Evolutionary conservation across 108 stramenopile species (phyloP).

Genomic region (Discostella stelligeroides): DNA sequence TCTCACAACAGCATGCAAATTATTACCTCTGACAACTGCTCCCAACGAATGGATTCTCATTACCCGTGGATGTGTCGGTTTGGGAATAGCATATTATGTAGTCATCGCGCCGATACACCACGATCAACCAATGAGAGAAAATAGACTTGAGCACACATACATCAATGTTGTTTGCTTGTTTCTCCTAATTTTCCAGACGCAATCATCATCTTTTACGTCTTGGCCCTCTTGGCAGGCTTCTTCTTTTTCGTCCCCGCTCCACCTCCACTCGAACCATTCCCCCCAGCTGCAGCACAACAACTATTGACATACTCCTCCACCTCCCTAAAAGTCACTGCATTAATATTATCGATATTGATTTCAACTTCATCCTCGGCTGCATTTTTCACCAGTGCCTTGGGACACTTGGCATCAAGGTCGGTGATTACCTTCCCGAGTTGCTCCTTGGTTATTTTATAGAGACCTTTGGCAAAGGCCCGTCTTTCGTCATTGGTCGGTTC

Average conservation of each 20-base stretch:
- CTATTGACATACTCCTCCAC: constrained; percentile 60
- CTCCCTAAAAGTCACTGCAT: constrained; percentile 77
- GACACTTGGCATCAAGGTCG: constrained; percentile 90
- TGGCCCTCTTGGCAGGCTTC: constrained; percentile 9
- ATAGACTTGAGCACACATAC: not conserved
- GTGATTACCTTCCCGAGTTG: constrained; percentile 88
- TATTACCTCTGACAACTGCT: too few relatives aligned
- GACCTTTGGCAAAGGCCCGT: constrained; percentile 75
- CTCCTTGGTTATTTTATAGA: constrained; percentile 90
- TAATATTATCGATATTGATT: constrained; percentile 92
- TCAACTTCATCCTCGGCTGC: constrained; percentile 90
- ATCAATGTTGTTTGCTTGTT: not conserved
- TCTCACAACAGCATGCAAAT: too few relatives aligned
- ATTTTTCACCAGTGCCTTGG: constrained; percentile 84
- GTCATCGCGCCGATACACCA: too few relatives aligned
- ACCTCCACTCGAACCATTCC: constrained; percentile 30
- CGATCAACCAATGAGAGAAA: too few relatives aligned
- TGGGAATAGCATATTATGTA: too few relatives aligned
- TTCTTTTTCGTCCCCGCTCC: constrained; percentile 57
- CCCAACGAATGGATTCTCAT: too few relatives aligned
- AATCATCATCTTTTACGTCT: not conserved
- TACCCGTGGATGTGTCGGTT: too few relatives aligned
- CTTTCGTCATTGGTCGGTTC: constrained; percentile 86
- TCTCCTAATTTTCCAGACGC: not conserved
- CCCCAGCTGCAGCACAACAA: constrained; percentile 17